Base-by-base conservation (phyloP, 495 filamentous ascomycete genomes). In the Lepraria neglecta region DNA sequence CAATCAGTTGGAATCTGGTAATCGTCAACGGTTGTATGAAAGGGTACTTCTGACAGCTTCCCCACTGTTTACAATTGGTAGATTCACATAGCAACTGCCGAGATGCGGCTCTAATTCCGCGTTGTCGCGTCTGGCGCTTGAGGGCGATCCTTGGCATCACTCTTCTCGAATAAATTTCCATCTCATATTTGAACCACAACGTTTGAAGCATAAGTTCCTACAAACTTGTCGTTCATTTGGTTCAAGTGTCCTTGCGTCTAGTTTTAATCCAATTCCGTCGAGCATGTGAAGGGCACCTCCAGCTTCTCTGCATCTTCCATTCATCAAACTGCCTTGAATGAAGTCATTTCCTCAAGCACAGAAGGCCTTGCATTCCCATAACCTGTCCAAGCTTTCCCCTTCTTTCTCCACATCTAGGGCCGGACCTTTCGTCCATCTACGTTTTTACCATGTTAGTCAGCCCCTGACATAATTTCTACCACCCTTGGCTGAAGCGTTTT, bases 401-500 rank as follows among this genome's bases (percentile, higher is more conserved):
- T 43, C 31, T 33, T 4, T 7, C 21, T 24, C 35, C 33, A 7
- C 6, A 27, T 1, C 5, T 17, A 4, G 6, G 3, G 19, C 3
- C 14, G 17, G 31, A 1, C 7, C 15, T 33, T 4, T 19, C 5
- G 19, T 11, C 24, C 21, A 31, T 11, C 4, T 60, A 7, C 59
- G 59, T 3, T 61, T 30, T 21, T 45, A 58, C 28, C 60, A 65
- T 59, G 64, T 65, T 9, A 24, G 59, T 30, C 24, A 42, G 15
- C 31, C 15, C 30, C 27, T 33, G n/a, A 3, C 6, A 1, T 11
- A 12, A 1, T 6, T 15, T 0, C 10, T 10, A 12, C 10, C 10
- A 45, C 5, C 11, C 33, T 4, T 19, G 9, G 28, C 42, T 61
- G 15, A 61, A 24, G 0, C 17, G 10, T 21, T 6, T 31, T 14